These are phyloP conservation scores for Dactylellina cionopaga DNA, from an alignment of 2,329 filamentous ascomycete species.

Conservation along the genomic window DNA sequence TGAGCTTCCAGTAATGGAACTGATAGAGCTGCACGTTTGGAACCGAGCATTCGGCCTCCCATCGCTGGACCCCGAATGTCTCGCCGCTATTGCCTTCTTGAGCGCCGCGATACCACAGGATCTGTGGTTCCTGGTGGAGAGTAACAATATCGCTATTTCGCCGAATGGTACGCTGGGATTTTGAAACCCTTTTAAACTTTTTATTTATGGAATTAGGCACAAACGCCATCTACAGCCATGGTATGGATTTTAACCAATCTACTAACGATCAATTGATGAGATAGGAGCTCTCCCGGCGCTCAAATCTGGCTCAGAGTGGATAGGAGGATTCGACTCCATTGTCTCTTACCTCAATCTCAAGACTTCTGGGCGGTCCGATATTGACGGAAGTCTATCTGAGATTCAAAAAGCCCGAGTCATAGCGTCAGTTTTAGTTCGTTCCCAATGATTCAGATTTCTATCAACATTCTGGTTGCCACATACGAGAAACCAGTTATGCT, in stretches of 20 bases:
- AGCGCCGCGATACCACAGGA: slow-evolving; percentile 69
- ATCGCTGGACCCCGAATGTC: slow-evolving; percentile 90
- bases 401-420: slow-evolving; percentile 47
- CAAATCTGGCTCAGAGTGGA: slow-evolving; percentile 66
- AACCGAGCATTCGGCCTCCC: slow-evolving; percentile 87
- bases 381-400: slow-evolving; percentile 37
- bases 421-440: slow-evolving; percentile 26
- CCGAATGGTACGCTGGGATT: slow-evolving; percentile 70
- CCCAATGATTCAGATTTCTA: neutral
- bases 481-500: no score
- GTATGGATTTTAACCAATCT: slow-evolving; percentile 62
- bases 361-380: slow-evolving; percentile 51
- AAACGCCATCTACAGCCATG: slow-evolving; percentile 32
- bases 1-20: slow-evolving; percentile 15
- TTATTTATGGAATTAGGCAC: no score
- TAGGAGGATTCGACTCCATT: slow-evolving; percentile 71
- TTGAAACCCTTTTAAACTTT: slow-evolving; percentile 51
- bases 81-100: slow-evolving; percentile 82
- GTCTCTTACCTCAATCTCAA: slow-evolving; percentile 67
- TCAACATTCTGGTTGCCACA: neutral
- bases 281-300: slow-evolving; percentile 69
- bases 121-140: slow-evolving; percentile 77
- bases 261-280: slow-evolving; percentile 60
- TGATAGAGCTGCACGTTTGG: slow-evolving; percentile 84
- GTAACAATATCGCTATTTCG: slow-evolving; percentile 76